Evolutionary conservation across 805 yeast genomes (phyloP).

Genomic region (Saccharomycopsis sp.): DNA sequence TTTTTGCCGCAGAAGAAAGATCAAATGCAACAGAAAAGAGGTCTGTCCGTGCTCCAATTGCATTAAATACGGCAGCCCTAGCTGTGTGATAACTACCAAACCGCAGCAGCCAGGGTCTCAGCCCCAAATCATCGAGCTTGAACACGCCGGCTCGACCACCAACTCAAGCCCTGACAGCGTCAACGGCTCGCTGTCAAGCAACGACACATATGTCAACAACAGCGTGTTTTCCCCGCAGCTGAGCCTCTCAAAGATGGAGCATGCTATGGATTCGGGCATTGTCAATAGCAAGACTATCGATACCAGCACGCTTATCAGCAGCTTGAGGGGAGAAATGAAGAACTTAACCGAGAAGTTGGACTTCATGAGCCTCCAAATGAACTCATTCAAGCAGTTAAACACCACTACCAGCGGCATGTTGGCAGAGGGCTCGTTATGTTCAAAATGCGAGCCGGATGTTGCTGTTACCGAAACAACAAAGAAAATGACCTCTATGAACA

Average conservation of each 20-base stretch:
- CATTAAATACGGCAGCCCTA: neutral
- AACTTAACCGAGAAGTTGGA: neutral
- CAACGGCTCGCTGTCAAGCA: neutral
- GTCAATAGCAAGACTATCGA: neutral
- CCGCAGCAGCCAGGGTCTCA: neutral
- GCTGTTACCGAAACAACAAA: neutral
- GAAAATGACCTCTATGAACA: neutral
- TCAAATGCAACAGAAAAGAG: neutral
- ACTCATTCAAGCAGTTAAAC: neutral
- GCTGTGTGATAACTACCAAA: neutral
- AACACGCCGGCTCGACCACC: neutral
- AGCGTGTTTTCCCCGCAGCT: neutral
- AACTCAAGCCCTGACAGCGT: neutral
- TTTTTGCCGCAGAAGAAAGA: neutral
- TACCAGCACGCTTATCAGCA: neutral
- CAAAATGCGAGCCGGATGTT: neutral
- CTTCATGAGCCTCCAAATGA: neutral
- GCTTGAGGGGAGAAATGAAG: neutral
- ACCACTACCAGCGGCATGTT: neutral
- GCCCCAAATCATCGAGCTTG: neutral
- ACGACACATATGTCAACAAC: neutral
- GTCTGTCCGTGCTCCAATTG: slow-evolving; percentile 1
- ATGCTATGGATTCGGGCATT: neutral
- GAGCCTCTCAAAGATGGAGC: too few relatives aligned
- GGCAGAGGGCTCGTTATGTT: neutral